These are phyloP conservation scores for Coprinopsis sp. DNA, from an alignment of 768 basidiomycete species.

Conservation along the genomic window DNA sequence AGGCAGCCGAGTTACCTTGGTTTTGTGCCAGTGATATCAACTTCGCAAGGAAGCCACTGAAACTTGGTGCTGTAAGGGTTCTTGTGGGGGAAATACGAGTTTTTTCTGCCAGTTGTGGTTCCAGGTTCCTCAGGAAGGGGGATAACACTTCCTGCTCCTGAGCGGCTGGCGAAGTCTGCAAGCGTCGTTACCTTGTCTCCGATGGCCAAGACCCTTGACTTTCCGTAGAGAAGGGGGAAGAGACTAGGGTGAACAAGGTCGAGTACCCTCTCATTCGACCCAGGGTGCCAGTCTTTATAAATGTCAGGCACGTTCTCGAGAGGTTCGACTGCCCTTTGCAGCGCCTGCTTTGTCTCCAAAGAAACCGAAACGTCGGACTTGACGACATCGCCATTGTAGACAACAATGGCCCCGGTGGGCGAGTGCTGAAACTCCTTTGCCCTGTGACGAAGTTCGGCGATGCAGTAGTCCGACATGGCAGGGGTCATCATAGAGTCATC, in stretches of 20 bases:
- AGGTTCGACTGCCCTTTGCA: conserved; percentile 17
- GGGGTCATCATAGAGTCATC: conserved; percentile 1
- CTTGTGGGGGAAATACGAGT: too few species aligned
- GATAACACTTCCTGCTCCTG: conserved; percentile 10
- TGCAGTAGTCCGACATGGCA: conserved; percentile 19
- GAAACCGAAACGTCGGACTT: conserved; percentile 27
- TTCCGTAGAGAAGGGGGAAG: conserved; percentile 30
- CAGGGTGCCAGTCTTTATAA: conserved; percentile 40
- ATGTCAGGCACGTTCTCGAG: conserved; percentile 32
- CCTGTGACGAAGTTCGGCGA: conserved; percentile 20
- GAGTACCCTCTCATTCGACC: conserved; percentile 35
- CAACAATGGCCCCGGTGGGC: conserved; percentile 10
- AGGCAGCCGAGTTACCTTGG: conserved; percentile 12
- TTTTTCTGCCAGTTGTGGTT: background rate
- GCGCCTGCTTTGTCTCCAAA: conserved; percentile 8
- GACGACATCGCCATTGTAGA: conserved; percentile 17
- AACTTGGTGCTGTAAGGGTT: conserved; percentile 6
- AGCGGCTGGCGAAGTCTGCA: conserved; percentile 13
- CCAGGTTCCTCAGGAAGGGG: background rate
- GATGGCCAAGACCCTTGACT: background rate
- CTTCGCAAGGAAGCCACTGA: conserved; percentile 15
- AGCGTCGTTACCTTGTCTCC: conserved; percentile 6
- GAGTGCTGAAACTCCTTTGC: conserved; percentile 12
- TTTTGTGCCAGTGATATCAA: conserved; percentile 12
- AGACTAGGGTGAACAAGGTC: conserved; percentile 42